These are phyloP conservation scores for Phytopythium oedochilum DNA, from an alignment of 352 stramenopile genomes.

Conservation along the genomic window DNA sequence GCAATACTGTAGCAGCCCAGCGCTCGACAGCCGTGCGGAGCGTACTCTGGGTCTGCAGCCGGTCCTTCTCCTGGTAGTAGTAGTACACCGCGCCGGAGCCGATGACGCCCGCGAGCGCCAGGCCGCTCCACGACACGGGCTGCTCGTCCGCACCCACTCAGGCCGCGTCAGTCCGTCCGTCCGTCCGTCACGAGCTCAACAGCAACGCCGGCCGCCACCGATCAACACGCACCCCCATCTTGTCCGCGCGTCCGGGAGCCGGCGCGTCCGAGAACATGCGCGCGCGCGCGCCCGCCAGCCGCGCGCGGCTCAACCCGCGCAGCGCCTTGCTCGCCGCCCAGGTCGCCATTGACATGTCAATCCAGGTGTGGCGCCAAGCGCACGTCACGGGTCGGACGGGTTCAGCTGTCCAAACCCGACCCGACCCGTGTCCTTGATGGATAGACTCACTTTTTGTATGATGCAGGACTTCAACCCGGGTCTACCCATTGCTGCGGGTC, in stretches of 20 bases:
- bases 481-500: too few species aligned
- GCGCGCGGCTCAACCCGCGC: neutral
- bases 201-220: conserved; percentile 2
- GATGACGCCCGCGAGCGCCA: conserved; percentile 67
- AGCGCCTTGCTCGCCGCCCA: conserved; percentile 16
- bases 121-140: conserved; percentile 83
- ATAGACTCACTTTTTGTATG: neutral
- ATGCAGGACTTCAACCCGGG: neutral
- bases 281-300: conserved; percentile 3
- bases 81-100: conserved; percentile 80
- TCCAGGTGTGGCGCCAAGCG: neutral
- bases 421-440: neutral
- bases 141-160: conserved; percentile 18
- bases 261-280: conserved; percentile 38
- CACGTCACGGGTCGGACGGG: neutral
- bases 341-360: conserved; percentile 18
- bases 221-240: conserved; percentile 65
- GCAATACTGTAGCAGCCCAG: neutral
- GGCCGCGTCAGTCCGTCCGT: conserved; percentile 5
- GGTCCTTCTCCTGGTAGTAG: conserved; percentile 89
- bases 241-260: conserved; percentile 31
- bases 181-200: too few species aligned
- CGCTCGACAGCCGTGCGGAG: neutral
- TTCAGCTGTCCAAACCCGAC: neutral
- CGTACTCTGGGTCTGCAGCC: conserved; percentile 78